Conservation (phyloP, 192 early-diverging fungal species). For the Anaeromyces robustus region DNA sequence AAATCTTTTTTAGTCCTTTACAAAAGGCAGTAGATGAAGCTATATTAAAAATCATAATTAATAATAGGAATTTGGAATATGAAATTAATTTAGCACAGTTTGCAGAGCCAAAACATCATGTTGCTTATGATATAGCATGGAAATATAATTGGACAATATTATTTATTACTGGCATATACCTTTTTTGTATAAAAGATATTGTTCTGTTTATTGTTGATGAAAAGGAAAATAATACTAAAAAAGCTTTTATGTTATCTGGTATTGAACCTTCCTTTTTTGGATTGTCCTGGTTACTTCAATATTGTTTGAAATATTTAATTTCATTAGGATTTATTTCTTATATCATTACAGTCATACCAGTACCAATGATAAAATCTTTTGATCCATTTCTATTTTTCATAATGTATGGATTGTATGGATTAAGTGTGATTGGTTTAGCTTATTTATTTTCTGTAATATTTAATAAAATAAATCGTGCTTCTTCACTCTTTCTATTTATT, state of each 20-base stretch:
- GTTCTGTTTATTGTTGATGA: background rate
- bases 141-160: background rate
- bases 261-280: background rate
- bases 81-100: background rate
- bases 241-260: background rate
- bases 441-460: background rate
- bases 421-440: background rate
- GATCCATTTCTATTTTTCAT: background rate
- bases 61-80: background rate
- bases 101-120: background rate
- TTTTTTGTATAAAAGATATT: background rate
- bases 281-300: background rate
- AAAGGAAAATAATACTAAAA: background rate
- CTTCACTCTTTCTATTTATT: background rate
- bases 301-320: background rate
- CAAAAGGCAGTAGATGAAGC: background rate
- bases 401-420: background rate
- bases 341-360: background rate
- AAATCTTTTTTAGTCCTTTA: background rate
- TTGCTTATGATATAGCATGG: background rate
- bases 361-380: background rate
- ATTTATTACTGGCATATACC: too few species aligned
- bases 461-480: background rate
- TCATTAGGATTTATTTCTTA: background rate
- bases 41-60: background rate